A percentile compares a stretch with the other conserved stretches of the same genome.
Evolutionary conservation across 176 grass and related monocot species (phyloP).

Genomic region (barley (Hordeum vulgare)): MorexV3_pseudomolecules_assembly NC_058519.1:272314617-272315116

Average conservation of each 20-base stretch:
- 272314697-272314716: neutral
- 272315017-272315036: neutral
- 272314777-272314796: conserved; percentile 1
- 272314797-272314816: neutral
- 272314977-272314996: neutral
- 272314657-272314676: neutral
- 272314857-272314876: neutral
- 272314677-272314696: neutral
- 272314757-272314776: conserved; percentile 6
- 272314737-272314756: neutral
- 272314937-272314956: conserved; percentile 11
- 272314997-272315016: neutral
- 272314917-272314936: neutral
- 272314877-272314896: neutral
- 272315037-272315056: conserved; percentile 6
- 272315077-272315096: neutral
- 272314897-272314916: neutral
- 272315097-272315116: neutral
- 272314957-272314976: conserved; percentile 3
- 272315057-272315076: neutral
- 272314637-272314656: conserved; percentile 2
- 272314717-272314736: neutral
- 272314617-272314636: conserved; percentile 1
- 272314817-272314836: neutral
- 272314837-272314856: conserved; percentile 2